Evolutionary conservation across 192 early-diverging fungal species (phyloP), one percentile per base, ranked within the genome.

Genomic region (Coemansia sp.): DNA sequence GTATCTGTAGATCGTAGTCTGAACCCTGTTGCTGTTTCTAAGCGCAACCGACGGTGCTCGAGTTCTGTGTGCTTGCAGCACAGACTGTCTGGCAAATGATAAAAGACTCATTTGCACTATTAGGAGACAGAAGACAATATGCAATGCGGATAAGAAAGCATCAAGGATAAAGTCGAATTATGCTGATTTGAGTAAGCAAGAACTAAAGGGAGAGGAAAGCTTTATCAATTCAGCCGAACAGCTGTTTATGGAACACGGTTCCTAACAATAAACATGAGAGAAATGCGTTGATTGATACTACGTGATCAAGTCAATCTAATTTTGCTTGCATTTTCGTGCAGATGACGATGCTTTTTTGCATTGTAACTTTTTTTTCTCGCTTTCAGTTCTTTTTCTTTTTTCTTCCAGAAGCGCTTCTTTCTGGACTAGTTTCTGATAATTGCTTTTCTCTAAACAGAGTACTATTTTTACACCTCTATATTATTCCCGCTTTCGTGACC

Each of bases 311-410:
- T 2, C 32, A 32, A 32, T 32, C 32, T 32, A 32, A 32, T 32
- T 32, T 32, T 32, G 32, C 32, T 32, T 32, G 32, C 32, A 32
- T 4, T 32, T 4, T 32, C 21, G 32, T 32, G 32, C 32, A 32
- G 32, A 32, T 32, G 32, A 32, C 32, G 32, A 32, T 32, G 32
- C 32, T 32, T 32, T 32, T 21, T 1, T 21, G 21, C 32, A 32
- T 32, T 32, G 58, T n/a, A 37, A 32, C 40, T 26, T 39, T n/a
- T 39, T 39, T 61, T 32, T 41, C 59, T 61, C 15, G 23, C 26
- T 41, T 61, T 13, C 59, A 40, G 4, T 50, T 49, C 45, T 64
- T 50, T 50, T 49, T 49, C 37, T 63, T 49, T 42, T 32, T 63
- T 56, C 7, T 40, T 40, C 39, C n/a, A 32, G 32, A 32, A 32